These are phyloP conservation scores for Pyricularia sp. DNA, from an alignment of 2,329 filamentous ascomycete genomes.

Conservation along the genomic window DNA sequence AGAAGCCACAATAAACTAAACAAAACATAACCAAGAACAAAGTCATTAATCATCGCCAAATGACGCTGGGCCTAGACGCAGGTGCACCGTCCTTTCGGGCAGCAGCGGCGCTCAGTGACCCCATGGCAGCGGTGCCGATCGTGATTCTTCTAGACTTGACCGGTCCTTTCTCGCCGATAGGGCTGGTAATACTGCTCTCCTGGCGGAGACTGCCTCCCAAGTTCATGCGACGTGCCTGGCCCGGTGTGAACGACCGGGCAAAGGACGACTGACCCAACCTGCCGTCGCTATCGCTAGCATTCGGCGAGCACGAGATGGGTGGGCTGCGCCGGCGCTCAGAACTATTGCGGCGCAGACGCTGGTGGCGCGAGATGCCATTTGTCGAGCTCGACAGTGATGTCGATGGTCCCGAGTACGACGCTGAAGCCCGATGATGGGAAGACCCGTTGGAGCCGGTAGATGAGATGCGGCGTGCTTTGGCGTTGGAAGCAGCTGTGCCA, in stretches of 20 bases:
- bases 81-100: conserved; percentile 4
- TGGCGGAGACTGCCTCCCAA: conserved; percentile 27
- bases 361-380: conserved; percentile 40
- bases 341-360: conserved; percentile 30
- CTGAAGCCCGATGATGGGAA: conserved; percentile 16
- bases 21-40: background rate
- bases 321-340: conserved; percentile 38
- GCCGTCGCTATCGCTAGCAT: conserved; percentile 12
- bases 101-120: conserved; percentile 1
- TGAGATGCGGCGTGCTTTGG: conserved; percentile 26
- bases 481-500: conserved; percentile 20
- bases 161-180: conserved; percentile 7
- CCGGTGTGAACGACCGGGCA: conserved; percentile 29
- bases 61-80: conserved; percentile 10
- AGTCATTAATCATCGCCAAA: conserved; percentile 11
- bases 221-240: conserved; percentile 46
- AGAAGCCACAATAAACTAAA: background rate
- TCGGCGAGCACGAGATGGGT: conserved; percentile 38
- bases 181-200: conserved; percentile 11
- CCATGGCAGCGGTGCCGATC: conserved; percentile 24
- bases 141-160: conserved; percentile 26
- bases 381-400: conserved; percentile 31
- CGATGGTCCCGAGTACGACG: conserved; percentile 23
- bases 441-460: background rate
- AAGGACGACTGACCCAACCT: conserved; percentile 10